A percentile compares a stretch with the other conserved stretches of the same genome.
These are phyloP conservation scores for Suillus brevipes DNA, from an alignment of 768 basidiomycete genomes.

Conservation along the genomic window DNA sequence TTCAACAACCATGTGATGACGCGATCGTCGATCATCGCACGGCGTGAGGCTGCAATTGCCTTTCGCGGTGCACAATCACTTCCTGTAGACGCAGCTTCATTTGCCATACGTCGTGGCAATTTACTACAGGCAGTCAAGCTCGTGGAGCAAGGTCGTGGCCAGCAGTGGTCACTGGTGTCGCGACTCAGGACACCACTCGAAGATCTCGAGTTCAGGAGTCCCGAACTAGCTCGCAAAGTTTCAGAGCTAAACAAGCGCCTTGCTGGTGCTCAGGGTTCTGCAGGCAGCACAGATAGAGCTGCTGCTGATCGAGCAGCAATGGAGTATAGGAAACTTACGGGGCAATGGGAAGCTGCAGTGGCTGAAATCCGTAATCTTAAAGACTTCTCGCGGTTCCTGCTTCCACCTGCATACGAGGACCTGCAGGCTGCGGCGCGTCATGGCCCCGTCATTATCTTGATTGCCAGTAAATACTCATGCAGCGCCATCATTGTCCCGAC, in stretches of 20 bases:
- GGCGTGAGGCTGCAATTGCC: neutral
- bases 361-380: slow-evolving; percentile 6
- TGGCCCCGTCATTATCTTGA: too few species aligned
- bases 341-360: neutral
- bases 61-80: neutral
- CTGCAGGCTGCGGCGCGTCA: neutral
- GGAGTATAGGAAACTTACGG: rapidly evolving
- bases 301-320: neutral
- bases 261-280: neutral
- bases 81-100: neutral
- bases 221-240: too few species aligned
- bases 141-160: neutral
- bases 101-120: neutral
- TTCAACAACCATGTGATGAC: neutral
- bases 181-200: neutral
- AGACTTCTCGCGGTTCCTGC: slow-evolving; percentile 9
- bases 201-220: too few species aligned
- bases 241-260: too few species aligned
- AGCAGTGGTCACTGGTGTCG: neutral
- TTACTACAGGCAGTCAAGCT: neutral
- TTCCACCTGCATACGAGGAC: slow-evolving; percentile 13
- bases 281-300: neutral
- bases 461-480: too few species aligned
- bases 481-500: too few species aligned
- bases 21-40: neutral